Evolutionary conservation across 305 asterid species (phyloP), one percentile per base, ranked within the genome.

Genomic region (Fraxinus dipetala): DNA sequence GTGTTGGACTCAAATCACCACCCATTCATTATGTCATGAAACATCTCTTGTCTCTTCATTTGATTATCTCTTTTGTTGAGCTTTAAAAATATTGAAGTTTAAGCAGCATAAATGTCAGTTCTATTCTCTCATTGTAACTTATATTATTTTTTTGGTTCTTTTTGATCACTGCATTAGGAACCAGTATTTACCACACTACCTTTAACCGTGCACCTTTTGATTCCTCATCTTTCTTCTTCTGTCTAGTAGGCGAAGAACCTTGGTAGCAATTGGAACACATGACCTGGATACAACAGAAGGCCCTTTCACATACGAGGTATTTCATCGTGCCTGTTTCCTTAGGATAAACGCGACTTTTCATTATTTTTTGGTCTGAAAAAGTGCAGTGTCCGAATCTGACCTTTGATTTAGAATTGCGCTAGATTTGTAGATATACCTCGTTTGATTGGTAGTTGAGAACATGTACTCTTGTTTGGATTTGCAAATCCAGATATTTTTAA

Each of bases 241-340:
- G 56, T 85, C 80, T 80, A 85, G 78, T 54, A 95, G 98, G 89
- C 89, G 91, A 85, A 90, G 99, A 87, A 93, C 98, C 83, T 86
- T 95, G 86, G 99, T 95, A 72, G 99, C 99, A 65, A 94, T 95
- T 86, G 99, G 99, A 51, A 95, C 99, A 74, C 99, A 94, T 88
- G 99, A 95, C 88, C 88, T 95, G 84, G 98, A 94, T 85, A 92
- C 97, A 51, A 85, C 94, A 61, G 89, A 94, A 82, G 94, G 95
- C 67, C 99, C 99, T 78, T 94, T 95, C 84, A 91, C 97, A 24
- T 95, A 95, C 76, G 99, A 95, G 97, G 99, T 95, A 87, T 80
- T 51, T 26, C 22, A 28, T 43, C 72, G 72, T 83, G 36, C 82
- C 40, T 85, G 69, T 78, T 79, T 78, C 67, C 72, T 73, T 43